A percentile compares a stretch with the other conserved stretches of the same genome.
Conservation (phyloP, 495 filamentous ascomycete genomes). For the Hypoxylon lienhwacheense region DNA sequence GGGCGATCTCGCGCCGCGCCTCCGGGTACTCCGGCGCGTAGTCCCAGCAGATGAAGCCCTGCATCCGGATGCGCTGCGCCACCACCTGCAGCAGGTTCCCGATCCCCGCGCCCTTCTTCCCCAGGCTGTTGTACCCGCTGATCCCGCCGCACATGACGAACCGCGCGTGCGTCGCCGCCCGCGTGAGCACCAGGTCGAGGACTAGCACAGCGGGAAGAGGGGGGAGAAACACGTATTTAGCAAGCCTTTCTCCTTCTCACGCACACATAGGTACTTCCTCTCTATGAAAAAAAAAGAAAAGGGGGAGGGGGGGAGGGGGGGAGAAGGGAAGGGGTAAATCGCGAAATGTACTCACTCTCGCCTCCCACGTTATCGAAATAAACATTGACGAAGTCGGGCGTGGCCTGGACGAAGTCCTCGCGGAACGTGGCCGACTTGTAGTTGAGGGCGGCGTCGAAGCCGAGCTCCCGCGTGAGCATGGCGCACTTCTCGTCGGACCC, state of each 20-base stretch:
- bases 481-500: conserved; percentile 67
- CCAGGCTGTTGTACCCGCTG: conserved; percentile 47
- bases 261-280: not conserved
- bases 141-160: conserved; percentile 64
- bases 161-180: conserved; percentile 57
- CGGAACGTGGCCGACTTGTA: conserved; percentile 63
- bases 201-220: conserved; percentile 50
- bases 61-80: conserved; percentile 50
- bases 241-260: too few relatives aligned
- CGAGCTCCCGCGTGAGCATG: conserved; percentile 61
- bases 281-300: not conserved
- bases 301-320: not conserved
- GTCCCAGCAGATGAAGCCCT: conserved; percentile 67
- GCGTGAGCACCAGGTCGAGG: conserved; percentile 60
- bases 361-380: conserved; percentile 65
- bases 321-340: too few relatives aligned
- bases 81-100: conserved; percentile 42
- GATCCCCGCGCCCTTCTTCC: conserved; percentile 30
- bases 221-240: too few relatives aligned
- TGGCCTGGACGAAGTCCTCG: conserved; percentile 59
- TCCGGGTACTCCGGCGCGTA: conserved; percentile 43
- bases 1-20: conserved; percentile 51
- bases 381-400: conserved; percentile 64
- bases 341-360: conserved; percentile 34
- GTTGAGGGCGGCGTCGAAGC: conserved; percentile 68